These are phyloP conservation scores for Cystobasidium pallidum DNA, from an alignment of 1,284 basidiomycete species.

Conservation along the genomic window DNA sequence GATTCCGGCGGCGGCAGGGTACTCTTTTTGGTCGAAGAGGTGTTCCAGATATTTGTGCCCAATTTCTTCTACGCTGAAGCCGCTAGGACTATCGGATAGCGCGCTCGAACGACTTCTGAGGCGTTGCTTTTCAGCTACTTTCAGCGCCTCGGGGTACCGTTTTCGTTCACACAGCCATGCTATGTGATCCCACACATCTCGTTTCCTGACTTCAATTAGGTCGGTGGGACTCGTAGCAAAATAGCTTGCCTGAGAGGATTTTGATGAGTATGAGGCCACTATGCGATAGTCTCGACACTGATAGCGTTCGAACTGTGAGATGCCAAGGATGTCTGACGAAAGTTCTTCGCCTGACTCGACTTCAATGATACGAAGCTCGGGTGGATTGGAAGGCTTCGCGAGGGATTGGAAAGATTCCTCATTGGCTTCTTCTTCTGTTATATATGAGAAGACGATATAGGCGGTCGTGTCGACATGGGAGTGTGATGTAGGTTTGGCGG, in stretches of 20 bases:
- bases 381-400: constrained; percentile 76
- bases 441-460: constrained; percentile 79
- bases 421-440: constrained; percentile 61
- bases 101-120: constrained; percentile 47
- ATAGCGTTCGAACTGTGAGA: constrained; percentile 78
- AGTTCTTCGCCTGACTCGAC: constrained; percentile 80
- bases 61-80: constrained; percentile 70
- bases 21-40: constrained; percentile 79
- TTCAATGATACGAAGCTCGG: constrained; percentile 90
- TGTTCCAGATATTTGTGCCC: constrained; percentile 82
- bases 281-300: constrained; percentile 91
- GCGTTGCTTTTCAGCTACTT: constrained; percentile 72
- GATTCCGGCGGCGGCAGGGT: constrained; percentile 77
- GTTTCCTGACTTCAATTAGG: constrained; percentile 78
- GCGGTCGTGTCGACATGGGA: constrained; percentile 61
- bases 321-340: constrained; percentile 78
- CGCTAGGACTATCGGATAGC: constrained; percentile 57
- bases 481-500: constrained; percentile 35
- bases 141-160: constrained; percentile 85
- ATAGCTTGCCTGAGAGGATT: constrained; percentile 61
- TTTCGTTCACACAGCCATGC: constrained; percentile 86
- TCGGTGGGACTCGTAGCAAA: constrained; percentile 85
- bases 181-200: constrained; percentile 88
- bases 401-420: constrained; percentile 61
- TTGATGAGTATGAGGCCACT: constrained; percentile 57